Evolutionary conservation across 2,329 filamentous ascomycete species (phyloP), one percentile per base, ranked within the genome.

Genomic region (Ascochyta koolunga): DNA sequence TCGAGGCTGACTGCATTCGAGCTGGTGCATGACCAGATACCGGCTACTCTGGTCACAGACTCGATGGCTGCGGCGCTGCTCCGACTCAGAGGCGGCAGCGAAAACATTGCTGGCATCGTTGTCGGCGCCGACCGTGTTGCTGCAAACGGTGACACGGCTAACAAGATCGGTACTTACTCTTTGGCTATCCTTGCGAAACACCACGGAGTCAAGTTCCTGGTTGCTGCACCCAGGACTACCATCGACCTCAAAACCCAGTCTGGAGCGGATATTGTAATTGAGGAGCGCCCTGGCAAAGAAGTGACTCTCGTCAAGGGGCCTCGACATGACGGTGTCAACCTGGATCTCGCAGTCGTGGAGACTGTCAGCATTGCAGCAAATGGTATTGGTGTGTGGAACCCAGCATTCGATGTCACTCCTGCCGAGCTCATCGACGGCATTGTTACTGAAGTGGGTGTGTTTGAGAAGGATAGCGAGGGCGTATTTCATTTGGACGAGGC

Each of bases 151-250:
- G 95, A 99, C 77, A 98, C 95, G 0, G 95, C 95, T 50, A 99
- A 99, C 80, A 99, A 99, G 80, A 96, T 99, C 58, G 95, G 95
- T 45, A 99, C 95, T 0, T 98, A 99, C 73, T 84, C 88, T 49
- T 83, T 99, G 4, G 92, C 95, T 3, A 92, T 98, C n/a, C 82
- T 96, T 25, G 95, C 95, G 19, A 87, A 84, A 61, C 82, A 93
- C 68, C 95, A 99, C 68, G 90, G 90, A 16, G 83, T 98, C 68
- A 96, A 93, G 75, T 99, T 99, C 72, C 83, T 99, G 9, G 93
- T 99, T 25, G 95, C 95, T 0, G 95, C 95, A 0, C 95, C 95
- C 0, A 90, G 93, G 6, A 99, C 95, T 2, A 96, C 91, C 51
- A 95, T 99, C 64, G 95, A 99, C 70, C 79, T 96, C 27, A 80